Base-by-base conservation (phyloP, 371 early-diverging fungal genomes). In the Polyrhizophydium stewartii region DNA sequence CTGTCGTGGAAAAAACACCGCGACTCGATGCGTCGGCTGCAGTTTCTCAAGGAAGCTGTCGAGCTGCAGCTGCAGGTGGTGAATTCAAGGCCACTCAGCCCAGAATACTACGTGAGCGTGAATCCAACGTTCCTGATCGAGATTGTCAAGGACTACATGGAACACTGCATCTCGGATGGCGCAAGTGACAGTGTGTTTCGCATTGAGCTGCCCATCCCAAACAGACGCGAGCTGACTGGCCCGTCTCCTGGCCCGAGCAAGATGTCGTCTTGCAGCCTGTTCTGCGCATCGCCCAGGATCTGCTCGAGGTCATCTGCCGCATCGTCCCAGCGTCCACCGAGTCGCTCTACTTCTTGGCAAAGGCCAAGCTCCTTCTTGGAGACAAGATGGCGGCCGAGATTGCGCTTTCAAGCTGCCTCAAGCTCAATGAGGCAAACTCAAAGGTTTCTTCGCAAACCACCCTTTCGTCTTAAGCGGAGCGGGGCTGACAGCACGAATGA, bases 61-160 rank as follows among this genome's bases (percentile, higher is more conserved):
- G 56, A 63, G 21, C 19, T 68, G 16, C 60, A 70, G 45, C 53
- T 62, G 24, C 64, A 69, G 50, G 52, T 47, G 22, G 46, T 61
- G 31, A 63, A 51, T 33, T 51, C 40, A 13, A 27, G 25, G 27
- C 9, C 52, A 16, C 56, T 61, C 32, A 65, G 66, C 58, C 64
- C 28, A 1, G 47, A 33, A 6, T 80, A 66, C 62, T 76, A 70
- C 59, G 60, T 64, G 1, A 46, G 56, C 28, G 59, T 68, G 19
- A 74, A 76, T 47, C 74, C 74, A 1, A 76, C 71, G 33, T 69
- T 76, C 30, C 56, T 80, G 21, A 37, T 76, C 31, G 72, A 72
- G 28, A 65, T 76, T 5, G 74, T 63, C 10, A 35, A 56, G 28
- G 72, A 73, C 37, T 66, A 67, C 24, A 27, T 70, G 58, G 73